A percentile compares a stretch with the other conserved stretches of the same genome.
Conservation (phyloP, 164 flowering plant genomes). For the Chloranthus sessilifolius region DNA sequence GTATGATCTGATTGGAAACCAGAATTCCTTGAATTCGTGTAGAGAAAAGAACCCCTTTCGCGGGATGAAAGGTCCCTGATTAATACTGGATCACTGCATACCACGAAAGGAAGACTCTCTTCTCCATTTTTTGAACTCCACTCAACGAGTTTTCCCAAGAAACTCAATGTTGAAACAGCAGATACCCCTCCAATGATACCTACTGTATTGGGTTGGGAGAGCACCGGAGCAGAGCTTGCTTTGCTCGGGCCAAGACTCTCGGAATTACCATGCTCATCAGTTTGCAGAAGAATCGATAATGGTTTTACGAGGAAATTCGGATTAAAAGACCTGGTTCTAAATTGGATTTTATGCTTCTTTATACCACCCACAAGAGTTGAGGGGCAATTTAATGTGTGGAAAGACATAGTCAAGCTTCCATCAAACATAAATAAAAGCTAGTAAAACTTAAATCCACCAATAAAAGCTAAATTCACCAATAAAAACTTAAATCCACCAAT, state of each 20-base stretch:
- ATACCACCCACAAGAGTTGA: constrained; percentile 18
- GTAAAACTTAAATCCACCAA: neutral
- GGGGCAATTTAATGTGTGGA: constrained; percentile 20
- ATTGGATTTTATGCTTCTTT: constrained; percentile 16
- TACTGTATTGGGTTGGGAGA: constrained; percentile 38
- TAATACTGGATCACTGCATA: constrained; percentile 59
- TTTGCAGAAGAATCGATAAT: constrained; percentile 24
- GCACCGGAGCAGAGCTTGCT: constrained; percentile 12
- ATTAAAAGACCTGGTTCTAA: constrained; percentile 18
- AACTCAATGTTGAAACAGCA: constrained; percentile 44
- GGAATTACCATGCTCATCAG: constrained; percentile 26
- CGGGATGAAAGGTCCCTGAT: constrained; percentile 32
- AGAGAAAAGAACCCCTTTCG: constrained; percentile 24
- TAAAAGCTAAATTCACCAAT: neutral
- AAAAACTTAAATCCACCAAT: neutral
- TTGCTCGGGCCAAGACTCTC: constrained; percentile 2
- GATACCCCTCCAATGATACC: constrained; percentile 80
- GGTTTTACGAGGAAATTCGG: constrained; percentile 13
- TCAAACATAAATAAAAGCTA: constrained; percentile 15
- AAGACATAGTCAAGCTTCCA: constrained; percentile 25
- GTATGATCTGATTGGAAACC: constrained; percentile 19
- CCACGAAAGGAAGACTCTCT: constrained; percentile 47
- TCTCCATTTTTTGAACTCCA: constrained; percentile 45
- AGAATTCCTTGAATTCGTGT: constrained; percentile 15
- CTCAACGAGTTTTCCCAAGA: constrained; percentile 46